Percentiles rank a stretch among this genome's conserved stretches.
These are phyloP conservation scores for Theobroma cacao DNA, from an alignment of 345 rosid species.

Conservation along the genomic window DNA sequence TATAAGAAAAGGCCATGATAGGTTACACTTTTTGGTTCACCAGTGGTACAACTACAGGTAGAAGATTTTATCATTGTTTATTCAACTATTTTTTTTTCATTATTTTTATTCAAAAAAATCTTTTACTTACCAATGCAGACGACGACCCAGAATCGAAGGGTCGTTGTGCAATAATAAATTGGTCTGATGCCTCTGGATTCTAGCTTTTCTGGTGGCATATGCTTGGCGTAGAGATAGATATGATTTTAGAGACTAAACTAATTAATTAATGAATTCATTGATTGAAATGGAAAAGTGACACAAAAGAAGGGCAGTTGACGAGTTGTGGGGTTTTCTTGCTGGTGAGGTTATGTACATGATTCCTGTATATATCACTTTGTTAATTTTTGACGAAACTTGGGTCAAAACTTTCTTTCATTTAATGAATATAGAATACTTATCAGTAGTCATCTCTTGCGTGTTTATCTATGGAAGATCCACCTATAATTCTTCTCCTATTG, in stretches of 20 bases:
- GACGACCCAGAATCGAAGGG: not conserved
- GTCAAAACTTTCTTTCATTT: not conserved
- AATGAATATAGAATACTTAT: not conserved
- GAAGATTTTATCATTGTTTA: not conserved
- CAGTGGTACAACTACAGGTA: not conserved
- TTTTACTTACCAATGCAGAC: not conserved
- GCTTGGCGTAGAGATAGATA: not conserved
- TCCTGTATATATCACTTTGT: not conserved
- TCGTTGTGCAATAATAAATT: not conserved
- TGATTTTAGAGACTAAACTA: not conserved
- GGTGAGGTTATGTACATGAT: not conserved
- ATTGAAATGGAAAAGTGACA: not conserved
- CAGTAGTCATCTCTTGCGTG: conserved; percentile 7
- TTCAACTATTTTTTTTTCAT: too few species aligned
- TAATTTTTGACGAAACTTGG: not conserved
- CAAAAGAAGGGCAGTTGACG: not conserved
- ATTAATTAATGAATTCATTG: not conserved
- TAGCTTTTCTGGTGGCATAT: not conserved
- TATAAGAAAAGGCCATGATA: too few species aligned
- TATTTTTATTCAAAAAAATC: too few species aligned
- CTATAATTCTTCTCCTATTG: not conserved
- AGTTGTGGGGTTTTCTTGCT: not conserved
- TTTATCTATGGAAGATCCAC: not conserved
- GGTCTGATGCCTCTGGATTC: too few species aligned
- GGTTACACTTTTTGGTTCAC: not conserved